Base-by-base conservation (phyloP, 1,284 basidiomycete genomes). In the Papiliotrema laurentii region DNA sequence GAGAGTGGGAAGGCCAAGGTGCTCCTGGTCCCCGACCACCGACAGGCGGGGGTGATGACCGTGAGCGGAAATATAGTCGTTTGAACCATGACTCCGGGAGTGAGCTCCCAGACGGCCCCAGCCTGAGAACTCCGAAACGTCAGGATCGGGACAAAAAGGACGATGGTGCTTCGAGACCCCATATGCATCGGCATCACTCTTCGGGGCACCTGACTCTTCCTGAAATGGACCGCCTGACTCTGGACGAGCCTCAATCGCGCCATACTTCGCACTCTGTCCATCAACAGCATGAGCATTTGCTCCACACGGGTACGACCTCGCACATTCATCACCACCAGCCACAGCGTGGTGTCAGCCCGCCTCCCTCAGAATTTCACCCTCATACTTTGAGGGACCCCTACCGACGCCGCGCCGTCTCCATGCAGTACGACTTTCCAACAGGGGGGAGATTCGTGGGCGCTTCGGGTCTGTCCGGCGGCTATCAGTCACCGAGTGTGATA, bases 401-500 rank as follows among this genome's bases (percentile, higher is more conserved):
- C 22, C 39, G 47, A 24, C 50, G 50, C 11, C 33, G 46, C 24
- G 44, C 49, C 11, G 42, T 41, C 7, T 51, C 49, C 3, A 46
- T 51, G 37, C 49, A 45, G 5, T 28, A 14, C 33, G 43, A 38
- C 22, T 30, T 19, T 43, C 25, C 16, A 38, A 9, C 11, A 28
- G 31, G 28, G n/a, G 14, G 31, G 21, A n/a, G 21, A 22, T 10
- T 10, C n/a, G 25, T n/a, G 22, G 27, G 10, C 13, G 18, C 43
- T 33, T 11, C 9, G 14, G 13, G 27, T 4, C 28, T 45, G 1
- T 16, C 30, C 16, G 30, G 30, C 10, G 30, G 9, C 9, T 54
- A 58, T 30, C 49, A 47, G n/a, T n/a, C 47, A 5, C 46, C 47
- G 5, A 52, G 39, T 26, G 40, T 51, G 3, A 55, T 36, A 21